Conservation (phyloP, 495 filamentous ascomycete genomes). For the Penicillium steckii region DNA sequence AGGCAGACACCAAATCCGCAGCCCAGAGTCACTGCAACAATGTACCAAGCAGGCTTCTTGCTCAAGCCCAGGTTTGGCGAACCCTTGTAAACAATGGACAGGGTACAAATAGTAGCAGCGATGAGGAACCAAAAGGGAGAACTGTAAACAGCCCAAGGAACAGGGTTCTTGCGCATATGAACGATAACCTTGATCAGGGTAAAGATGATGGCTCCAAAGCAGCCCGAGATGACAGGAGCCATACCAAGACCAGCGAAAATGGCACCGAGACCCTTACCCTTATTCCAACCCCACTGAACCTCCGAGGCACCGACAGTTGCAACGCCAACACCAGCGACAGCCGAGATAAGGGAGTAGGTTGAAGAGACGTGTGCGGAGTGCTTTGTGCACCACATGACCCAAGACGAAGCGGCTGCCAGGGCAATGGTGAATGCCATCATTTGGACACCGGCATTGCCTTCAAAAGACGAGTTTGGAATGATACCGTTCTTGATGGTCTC, state of each 20-base stretch:
- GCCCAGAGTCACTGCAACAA: slow-evolving; percentile 56
- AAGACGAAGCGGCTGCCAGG: slow-evolving; percentile 51
- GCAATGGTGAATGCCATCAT: slow-evolving; percentile 62
- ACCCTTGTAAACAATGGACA: slow-evolving; percentile 66
- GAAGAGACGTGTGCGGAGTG: slow-evolving; percentile 63
- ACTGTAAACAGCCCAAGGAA: slow-evolving; percentile 56
- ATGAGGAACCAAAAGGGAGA: slow-evolving; percentile 60
- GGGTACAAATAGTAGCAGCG: slow-evolving; percentile 54
- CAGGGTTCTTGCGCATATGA: slow-evolving; percentile 55
- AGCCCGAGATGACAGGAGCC: slow-evolving; percentile 56
- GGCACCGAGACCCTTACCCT: slow-evolving; percentile 56
- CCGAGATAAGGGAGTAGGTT: slow-evolving; percentile 63
- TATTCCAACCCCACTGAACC: slow-evolving; percentile 64
- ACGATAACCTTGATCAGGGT: slow-evolving; percentile 60
- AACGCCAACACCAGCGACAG: slow-evolving; percentile 61
- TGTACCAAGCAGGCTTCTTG: slow-evolving; percentile 56
- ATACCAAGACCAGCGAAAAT: slow-evolving; percentile 62
- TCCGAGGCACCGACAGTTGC: slow-evolving; percentile 55
- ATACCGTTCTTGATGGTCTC: slow-evolving; percentile 61
- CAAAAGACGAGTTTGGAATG: slow-evolving; percentile 50
- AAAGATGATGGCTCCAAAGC: slow-evolving; percentile 58
- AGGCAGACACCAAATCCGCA: slow-evolving; percentile 49
- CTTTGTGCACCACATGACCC: slow-evolving; percentile 63
- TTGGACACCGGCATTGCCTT: slow-evolving; percentile 53
- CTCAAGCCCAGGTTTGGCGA: slow-evolving; percentile 54